Evolutionary conservation across 257 asterid genomes (phyloP).

Genomic region (Striga asiatica): DNA sequence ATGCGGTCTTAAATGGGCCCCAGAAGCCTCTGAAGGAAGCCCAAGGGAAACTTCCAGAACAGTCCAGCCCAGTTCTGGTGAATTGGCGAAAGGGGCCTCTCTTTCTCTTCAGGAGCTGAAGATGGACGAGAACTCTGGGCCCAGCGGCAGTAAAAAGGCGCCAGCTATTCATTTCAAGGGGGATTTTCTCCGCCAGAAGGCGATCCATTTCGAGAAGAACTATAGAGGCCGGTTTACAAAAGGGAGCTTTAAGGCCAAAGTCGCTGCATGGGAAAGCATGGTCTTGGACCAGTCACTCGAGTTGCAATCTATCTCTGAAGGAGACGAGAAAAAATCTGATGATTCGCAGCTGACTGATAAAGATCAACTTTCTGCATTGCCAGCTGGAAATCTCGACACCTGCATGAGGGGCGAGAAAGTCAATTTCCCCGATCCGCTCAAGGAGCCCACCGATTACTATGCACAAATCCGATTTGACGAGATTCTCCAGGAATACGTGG

Average conservation of each 20-base stretch:
- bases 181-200: constrained; percentile 53
- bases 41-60: constrained; percentile 18
- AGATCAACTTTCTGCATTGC: constrained; percentile 28
- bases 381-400: constrained; percentile 20
- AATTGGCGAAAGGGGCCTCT: constrained; percentile 22
- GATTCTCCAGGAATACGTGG: constrained; percentile 31
- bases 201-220: constrained; percentile 50
- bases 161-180: constrained; percentile 35
- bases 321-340: neutral
- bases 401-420: neutral
- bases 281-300: constrained; percentile 43
- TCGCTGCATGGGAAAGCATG: constrained; percentile 61
- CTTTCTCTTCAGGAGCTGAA: constrained; percentile 26
- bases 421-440: neutral
- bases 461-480: constrained; percentile 45
- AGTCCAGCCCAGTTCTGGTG: constrained; percentile 10
- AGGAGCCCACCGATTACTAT: constrained; percentile 21
- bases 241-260: constrained; percentile 59
- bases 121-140: constrained; percentile 37
- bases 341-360: constrained; percentile 13
- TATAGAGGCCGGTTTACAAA: constrained; percentile 47
- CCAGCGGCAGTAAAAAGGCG: constrained; percentile 27
- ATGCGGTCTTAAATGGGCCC: constrained; percentile 32
- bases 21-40: constrained; percentile 21
- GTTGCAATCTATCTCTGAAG: constrained; percentile 26